Percentiles rank a stretch among this genome's conserved stretches.
These are phyloP conservation scores for Botryobasidium botryosum DNA, from an alignment of 768 basidiomycete species.

Conservation along the genomic window DNA sequence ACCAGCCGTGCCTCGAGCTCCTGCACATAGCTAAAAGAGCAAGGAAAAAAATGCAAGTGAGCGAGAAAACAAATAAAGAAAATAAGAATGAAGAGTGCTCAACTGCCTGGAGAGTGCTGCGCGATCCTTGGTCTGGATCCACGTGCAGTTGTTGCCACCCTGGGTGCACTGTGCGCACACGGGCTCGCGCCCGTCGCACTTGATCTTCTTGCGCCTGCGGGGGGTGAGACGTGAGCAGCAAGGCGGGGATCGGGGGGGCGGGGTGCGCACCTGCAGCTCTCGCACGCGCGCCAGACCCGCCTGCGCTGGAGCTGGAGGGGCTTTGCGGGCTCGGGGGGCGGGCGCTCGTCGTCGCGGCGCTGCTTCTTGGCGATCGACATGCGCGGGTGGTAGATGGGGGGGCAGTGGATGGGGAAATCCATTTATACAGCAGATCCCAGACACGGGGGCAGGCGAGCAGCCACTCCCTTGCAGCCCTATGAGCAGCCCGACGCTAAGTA, in stretches of 20 bases:
- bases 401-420: constrained; percentile 20
- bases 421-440: neutral
- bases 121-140: constrained; percentile 84
- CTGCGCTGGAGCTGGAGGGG: constrained; percentile 63
- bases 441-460: too few relatives aligned
- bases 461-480: too few relatives aligned
- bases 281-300: constrained; percentile 79
- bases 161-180: constrained; percentile 67
- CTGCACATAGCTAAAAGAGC: constrained; percentile 55
- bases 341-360: constrained; percentile 41
- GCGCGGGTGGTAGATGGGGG: constrained; percentile 26
- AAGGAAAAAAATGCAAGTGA: neutral
- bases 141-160: constrained; percentile 65
- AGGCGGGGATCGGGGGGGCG: too few relatives aligned
- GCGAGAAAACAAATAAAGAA: neutral
- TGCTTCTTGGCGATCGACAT: constrained; percentile 74
- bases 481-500: too few relatives aligned
- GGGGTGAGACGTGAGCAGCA: too few relatives aligned
- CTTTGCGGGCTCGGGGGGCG: constrained; percentile 36
- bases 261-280: constrained; percentile 73
- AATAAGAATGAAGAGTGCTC: constrained; percentile 22
- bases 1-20: constrained; percentile 76
- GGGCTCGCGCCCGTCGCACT: constrained; percentile 78
- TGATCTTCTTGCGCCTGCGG: constrained; percentile 76
- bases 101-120: constrained; percentile 85